Conservation (phyloP, 495 filamentous ascomycete genomes). For the Rusavskia elegans region DNA sequence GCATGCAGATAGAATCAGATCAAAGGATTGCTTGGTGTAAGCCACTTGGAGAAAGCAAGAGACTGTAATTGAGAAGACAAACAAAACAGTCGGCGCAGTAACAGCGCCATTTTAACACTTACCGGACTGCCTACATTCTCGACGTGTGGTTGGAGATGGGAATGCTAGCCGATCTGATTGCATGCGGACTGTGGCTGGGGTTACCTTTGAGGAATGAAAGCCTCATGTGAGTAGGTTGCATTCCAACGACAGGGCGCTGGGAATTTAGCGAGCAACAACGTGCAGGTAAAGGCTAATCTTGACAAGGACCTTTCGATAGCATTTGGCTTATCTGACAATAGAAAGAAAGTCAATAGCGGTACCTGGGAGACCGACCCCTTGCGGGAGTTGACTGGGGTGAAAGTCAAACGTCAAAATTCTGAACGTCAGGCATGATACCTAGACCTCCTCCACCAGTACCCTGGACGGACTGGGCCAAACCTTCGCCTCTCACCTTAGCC, state of each 20-base stretch:
- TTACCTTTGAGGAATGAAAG: background rate
- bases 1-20: conserved; percentile 12
- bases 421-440: conserved; percentile 34
- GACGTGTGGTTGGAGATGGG: background rate
- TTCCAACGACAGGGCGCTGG: too few relatives aligned
- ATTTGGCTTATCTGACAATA: too few relatives aligned
- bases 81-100: background rate
- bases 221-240: background rate
- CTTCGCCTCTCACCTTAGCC: conserved; percentile 11
- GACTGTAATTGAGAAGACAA: background rate
- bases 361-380: too few relatives aligned
- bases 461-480: conserved; percentile 12
- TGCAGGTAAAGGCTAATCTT: too few relatives aligned
- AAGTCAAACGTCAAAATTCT: conserved; percentile 26
- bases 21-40: background rate
- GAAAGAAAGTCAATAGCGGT: too few relatives aligned
- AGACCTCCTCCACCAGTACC: conserved; percentile 26
- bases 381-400: background rate
- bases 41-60: background rate
- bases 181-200: background rate
- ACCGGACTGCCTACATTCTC: background rate
- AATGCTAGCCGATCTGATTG: background rate
- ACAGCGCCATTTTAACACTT: background rate
- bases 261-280: too few relatives aligned
- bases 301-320: background rate